Percentiles rank a stretch among this genome's conserved stretches.
phyloP scores from a whole-genome alignment of 768 basidiomycete species.

The Lactarius akahatsu region DNA sequence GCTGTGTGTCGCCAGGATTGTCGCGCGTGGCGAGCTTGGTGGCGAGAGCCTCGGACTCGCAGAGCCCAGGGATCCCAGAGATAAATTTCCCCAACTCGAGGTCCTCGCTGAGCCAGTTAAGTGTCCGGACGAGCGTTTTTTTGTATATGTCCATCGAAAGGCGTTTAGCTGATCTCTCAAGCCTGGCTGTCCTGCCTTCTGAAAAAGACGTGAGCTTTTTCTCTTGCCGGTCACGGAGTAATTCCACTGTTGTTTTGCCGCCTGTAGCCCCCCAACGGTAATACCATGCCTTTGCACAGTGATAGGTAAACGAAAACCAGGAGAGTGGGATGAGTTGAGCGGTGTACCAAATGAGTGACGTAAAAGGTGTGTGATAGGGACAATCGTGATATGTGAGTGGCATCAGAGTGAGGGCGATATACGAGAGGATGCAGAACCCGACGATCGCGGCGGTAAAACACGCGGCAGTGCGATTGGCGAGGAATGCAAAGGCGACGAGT shows the following conservation, averaged over 20 bases:
- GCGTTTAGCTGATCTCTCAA: background rate
- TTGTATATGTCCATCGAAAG: background rate
- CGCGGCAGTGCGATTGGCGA: background rate
- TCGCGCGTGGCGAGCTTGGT: no score
- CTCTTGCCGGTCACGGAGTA: background rate
- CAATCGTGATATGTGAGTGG: background rate
- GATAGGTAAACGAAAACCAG: no score
- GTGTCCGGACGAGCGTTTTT: background rate
- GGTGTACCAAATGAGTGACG: constrained; percentile 5
- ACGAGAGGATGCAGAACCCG: background rate
- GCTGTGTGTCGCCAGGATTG: no score
- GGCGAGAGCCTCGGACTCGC: background rate
- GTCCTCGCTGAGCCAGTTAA: background rate
- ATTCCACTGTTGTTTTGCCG: background rate
- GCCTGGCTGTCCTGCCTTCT: background rate
- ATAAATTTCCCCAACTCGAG: background rate
- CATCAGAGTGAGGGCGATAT: background rate
- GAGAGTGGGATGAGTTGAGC: background rate
- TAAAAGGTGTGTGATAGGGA: background rate
- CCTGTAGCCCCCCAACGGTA: no score
- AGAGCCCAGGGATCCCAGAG: background rate
- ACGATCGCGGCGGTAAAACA: background rate
- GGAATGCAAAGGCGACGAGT: constrained; percentile 8
- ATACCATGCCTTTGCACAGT: no score
- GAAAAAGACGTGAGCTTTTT: background rate